A percentile compares a stretch with the other conserved stretches of the same genome.
Evolutionary conservation across 352 stramenopile species (phyloP).

Genomic region (Phytophthora quininea): DNA sequence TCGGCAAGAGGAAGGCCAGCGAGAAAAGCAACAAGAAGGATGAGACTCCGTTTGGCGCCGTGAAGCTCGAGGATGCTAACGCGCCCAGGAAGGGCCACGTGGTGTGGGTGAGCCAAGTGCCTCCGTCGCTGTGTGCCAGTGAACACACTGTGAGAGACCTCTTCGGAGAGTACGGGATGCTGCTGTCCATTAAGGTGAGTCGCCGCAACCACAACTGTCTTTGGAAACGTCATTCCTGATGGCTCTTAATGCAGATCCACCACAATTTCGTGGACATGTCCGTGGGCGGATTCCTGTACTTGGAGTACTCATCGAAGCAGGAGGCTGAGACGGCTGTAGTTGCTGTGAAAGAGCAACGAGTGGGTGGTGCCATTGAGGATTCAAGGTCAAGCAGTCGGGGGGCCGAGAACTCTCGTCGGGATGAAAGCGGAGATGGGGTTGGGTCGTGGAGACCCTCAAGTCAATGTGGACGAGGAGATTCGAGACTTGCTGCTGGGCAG

Average conservation of each 20-base stretch:
- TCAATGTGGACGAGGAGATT: conserved; percentile 41
- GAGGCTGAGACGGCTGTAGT: conserved; percentile 45
- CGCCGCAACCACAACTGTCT: not conserved
- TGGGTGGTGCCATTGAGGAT: conserved; percentile 16
- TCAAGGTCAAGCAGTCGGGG: conserved; percentile 17
- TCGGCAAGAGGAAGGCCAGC: not conserved
- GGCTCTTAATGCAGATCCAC: conserved; percentile 48
- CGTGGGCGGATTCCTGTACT: conserved; percentile 70
- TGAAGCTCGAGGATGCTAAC: conserved; percentile 10
- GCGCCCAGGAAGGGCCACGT: conserved; percentile 21
- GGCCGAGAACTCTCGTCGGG: conserved; percentile 19
- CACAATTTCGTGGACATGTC: conserved; percentile 72
- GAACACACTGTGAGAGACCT: conserved; percentile 51
- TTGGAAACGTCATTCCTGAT: not conserved
- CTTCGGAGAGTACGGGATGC: conserved; percentile 54
- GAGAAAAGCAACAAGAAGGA: conserved; percentile 25
- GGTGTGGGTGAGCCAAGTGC: conserved; percentile 66
- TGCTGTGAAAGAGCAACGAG: conserved; percentile 36
- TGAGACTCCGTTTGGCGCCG: not conserved
- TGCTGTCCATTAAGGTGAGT: conserved; percentile 56
- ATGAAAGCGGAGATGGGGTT: conserved; percentile 62
- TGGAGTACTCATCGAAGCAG: conserved; percentile 48
- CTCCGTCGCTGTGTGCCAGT: conserved; percentile 60
- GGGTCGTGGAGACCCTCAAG: conserved; percentile 32
- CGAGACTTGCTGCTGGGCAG: conserved; percentile 62